These are phyloP conservation scores for Fonsecaea pugnacius DNA, from an alignment of 2,329 filamentous ascomycete species.

Conservation along the genomic window DNA sequence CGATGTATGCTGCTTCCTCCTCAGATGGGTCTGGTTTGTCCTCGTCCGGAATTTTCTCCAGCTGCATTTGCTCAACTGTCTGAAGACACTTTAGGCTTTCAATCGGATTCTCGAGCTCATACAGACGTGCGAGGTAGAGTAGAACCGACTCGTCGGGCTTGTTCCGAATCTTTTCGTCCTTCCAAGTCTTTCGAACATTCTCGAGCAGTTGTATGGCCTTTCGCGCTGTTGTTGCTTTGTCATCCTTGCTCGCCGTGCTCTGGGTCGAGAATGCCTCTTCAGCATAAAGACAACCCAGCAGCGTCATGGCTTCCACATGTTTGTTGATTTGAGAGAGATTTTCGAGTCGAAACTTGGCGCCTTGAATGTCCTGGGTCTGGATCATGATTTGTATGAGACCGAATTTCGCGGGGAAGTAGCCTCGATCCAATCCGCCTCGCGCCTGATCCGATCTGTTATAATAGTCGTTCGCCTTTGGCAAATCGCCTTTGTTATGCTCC, in stretches of 20 bases:
- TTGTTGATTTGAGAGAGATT: slow-evolving; percentile 83
- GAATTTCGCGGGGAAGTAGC: slow-evolving; percentile 92
- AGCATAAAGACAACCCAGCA: slow-evolving; percentile 88
- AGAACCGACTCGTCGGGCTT: slow-evolving; percentile 90
- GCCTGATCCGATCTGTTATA: slow-evolving; percentile 91
- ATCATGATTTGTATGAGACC: slow-evolving; percentile 89
- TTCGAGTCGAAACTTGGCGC: slow-evolving; percentile 90
- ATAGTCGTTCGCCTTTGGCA: slow-evolving; percentile 76
- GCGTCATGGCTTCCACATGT: slow-evolving; percentile 83
- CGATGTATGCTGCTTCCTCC: slow-evolving; percentile 55
- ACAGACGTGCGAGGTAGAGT: slow-evolving; percentile 87
- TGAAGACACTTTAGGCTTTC: slow-evolving; percentile 90
- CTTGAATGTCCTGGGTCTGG: slow-evolving; percentile 76
- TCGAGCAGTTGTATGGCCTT: slow-evolving; percentile 87
- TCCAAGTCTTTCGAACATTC: slow-evolving; percentile 83
- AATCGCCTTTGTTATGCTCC: slow-evolving; percentile 80
- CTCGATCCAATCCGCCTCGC: slow-evolving; percentile 84
- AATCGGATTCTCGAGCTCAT: slow-evolving; percentile 82
- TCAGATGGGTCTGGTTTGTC: slow-evolving; percentile 67
- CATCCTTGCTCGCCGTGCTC: slow-evolving; percentile 78
- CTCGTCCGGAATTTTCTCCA: slow-evolving; percentile 74
- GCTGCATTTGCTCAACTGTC: slow-evolving; percentile 87
- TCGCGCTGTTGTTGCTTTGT: slow-evolving; percentile 81
- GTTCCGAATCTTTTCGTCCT: slow-evolving; percentile 63
- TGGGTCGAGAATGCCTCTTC: slow-evolving; percentile 89